phyloP scores from a whole-genome alignment of 1,284 basidiomycete genomes.

The Porogramme epimiltina region DNA sequence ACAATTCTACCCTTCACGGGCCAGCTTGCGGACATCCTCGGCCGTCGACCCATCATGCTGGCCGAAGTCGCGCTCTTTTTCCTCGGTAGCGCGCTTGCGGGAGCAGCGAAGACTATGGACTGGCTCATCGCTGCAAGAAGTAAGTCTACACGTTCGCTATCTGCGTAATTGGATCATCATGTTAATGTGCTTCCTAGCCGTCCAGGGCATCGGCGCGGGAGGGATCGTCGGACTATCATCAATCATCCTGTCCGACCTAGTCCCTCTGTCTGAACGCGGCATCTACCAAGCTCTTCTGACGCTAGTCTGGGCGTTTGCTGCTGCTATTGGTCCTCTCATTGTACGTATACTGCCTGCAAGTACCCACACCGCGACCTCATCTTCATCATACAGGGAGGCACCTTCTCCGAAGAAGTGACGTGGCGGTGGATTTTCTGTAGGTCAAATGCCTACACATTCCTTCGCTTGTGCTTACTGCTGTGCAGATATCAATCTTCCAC shows the following conservation, averaged over 20 bases:
- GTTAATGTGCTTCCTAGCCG: conserved; percentile 20
- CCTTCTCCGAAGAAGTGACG: conserved; percentile 12
- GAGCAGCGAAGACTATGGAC: conserved; percentile 42
- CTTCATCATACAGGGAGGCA: conserved; percentile 18
- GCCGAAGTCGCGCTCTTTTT: conserved; percentile 9
- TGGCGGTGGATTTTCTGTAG: conserved; percentile 31
- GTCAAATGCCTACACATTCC: neutral
- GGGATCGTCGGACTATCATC: conserved; percentile 39
- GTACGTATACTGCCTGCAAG: too few species aligned
- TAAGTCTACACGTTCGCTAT: conserved; percentile 7
- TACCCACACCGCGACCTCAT: too few species aligned
- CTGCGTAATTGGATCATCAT: too few species aligned
- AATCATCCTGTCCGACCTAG: conserved; percentile 44
- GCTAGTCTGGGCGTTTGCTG: conserved; percentile 6
- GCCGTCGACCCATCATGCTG: conserved; percentile 15
- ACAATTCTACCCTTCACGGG: conserved; percentile 32
- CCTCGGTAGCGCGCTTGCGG: conserved; percentile 34
- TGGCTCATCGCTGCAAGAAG: conserved; percentile 4
- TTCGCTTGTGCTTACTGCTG: neutral
- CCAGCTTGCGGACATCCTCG: conserved; percentile 23
- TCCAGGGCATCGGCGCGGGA: conserved; percentile 50
- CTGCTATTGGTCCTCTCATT: conserved; percentile 1
- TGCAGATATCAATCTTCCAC: conserved; percentile 22
- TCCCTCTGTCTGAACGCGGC: conserved; percentile 12
- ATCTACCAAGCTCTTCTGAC: conserved; percentile 2